A percentile compares a stretch with the other conserved stretches of the same genome.
Conservation (phyloP, 306 rosid genomes). For the Cicer bijugum region DNA sequence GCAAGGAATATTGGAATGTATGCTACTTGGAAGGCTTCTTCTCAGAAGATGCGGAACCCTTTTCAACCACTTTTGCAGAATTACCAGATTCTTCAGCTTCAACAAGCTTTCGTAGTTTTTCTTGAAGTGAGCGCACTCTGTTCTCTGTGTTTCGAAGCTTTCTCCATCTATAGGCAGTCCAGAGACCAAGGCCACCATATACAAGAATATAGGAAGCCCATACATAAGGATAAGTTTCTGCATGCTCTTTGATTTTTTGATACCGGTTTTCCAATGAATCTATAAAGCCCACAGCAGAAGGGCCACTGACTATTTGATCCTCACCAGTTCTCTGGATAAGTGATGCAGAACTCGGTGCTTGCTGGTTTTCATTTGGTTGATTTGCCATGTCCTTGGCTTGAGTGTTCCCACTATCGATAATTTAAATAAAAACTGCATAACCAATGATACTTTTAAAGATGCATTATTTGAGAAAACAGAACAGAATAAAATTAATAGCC, state of each 20-base stretch:
- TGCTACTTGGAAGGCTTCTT: constrained; percentile 48
- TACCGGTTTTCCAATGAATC: constrained; percentile 59
- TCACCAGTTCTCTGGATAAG: constrained; percentile 49
- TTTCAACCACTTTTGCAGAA: constrained; percentile 52
- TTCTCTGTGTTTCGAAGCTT: constrained; percentile 80
- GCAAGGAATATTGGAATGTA: constrained; percentile 4
- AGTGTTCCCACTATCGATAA: constrained; percentile 9
- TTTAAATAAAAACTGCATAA: constrained; percentile 41
- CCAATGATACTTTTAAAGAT: constrained; percentile 27
- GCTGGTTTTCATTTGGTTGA: constrained; percentile 41
- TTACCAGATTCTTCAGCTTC: constrained; percentile 63
- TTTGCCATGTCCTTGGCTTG: constrained; percentile 43
- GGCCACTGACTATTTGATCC: constrained; percentile 45
- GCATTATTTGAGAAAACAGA: constrained; percentile 20
- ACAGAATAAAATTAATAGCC: constrained; percentile 9
- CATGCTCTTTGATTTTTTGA: constrained; percentile 65
- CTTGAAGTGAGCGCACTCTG: constrained; percentile 67
- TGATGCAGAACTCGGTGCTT: constrained; percentile 44
- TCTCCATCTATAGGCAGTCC: constrained; percentile 78
- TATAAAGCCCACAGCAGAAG: constrained; percentile 46
- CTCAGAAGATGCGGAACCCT: constrained; percentile 55
- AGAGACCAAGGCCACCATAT: constrained; percentile 74
- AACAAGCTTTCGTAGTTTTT: constrained; percentile 59
- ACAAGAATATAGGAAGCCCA: constrained; percentile 85
- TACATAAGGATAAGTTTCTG: constrained; percentile 79